Evolutionary conservation across 768 basidiomycete genomes (phyloP), one percentile per base, ranked within the genome.

Genomic region (Tulasnella sp.): DNA sequence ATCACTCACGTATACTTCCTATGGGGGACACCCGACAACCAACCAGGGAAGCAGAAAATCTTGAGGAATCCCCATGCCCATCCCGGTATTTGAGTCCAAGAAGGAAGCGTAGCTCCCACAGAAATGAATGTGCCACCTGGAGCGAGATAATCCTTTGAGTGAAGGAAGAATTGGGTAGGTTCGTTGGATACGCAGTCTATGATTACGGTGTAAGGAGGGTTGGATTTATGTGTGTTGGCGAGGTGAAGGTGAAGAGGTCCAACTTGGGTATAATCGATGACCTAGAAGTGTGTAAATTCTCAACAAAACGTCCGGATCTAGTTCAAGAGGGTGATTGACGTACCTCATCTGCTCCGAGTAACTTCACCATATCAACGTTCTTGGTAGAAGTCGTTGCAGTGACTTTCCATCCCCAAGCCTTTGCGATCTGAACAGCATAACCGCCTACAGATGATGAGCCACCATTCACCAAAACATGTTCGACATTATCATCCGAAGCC

Each of bases 381-480:
- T 70, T 74, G 1, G 60, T 67, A 3, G 80, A 83, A 7, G 78
- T 79, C 27, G 71, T 75, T 0, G 75, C 74, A 1, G 73, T 66
- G 4, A 85, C 81, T 3, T 55, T 66, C 48, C 75, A 75, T 3
- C 79, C 79, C 54, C 67, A 68, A 1, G 74, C 70, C 59, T 84
- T 86, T 7, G 83, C 81, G 9, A 85, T 60, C 61, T 85, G 81
- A 42, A 86, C 79, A 1, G 80, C 83, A 57, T 72, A 73, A n/a
- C 70, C 65, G 4, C 83, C 84, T 1, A 84, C 79, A 12, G 76
- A 65, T 1, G 79, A 75, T 44, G 77, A 79, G 3, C 81, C 84
- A 0, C 83, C 83, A 50, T 82, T 79, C 58, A 88, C 67, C 57
- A 86, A 73, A 3, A 87, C 66, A 1, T 70, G 70, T 58, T 79